A percentile compares a stretch with the other conserved stretches of the same genome.
These are phyloP conservation scores for Thalassiosira pacifica DNA, from an alignment of 352 stramenopile species.

Conservation along the genomic window DNA sequence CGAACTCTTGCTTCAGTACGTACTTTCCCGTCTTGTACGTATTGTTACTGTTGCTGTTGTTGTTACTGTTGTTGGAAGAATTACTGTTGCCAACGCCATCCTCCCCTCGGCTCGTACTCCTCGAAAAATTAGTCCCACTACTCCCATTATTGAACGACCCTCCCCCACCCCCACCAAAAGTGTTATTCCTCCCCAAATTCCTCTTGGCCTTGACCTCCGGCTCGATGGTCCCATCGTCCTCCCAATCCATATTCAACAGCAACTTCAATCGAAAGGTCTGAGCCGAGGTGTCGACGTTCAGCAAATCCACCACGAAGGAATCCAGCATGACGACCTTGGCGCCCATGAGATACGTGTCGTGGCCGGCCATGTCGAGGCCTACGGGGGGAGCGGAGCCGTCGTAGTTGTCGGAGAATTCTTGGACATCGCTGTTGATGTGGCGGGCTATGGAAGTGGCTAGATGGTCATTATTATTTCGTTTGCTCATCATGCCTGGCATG, in stretches of 20 bases:
- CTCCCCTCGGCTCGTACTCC: too few species aligned
- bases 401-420: not conserved
- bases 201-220: conserved; percentile 48
- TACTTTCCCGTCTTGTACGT: conserved; percentile 55
- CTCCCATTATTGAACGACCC: too few species aligned
- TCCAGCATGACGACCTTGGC: conserved; percentile 53
- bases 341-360: conserved; percentile 47
- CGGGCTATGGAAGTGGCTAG: too few species aligned
- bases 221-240: conserved; percentile 56
- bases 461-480: too few species aligned
- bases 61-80: too few species aligned
- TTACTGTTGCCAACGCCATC: too few species aligned
- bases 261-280: conserved; percentile 54
- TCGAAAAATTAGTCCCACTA: not conserved
- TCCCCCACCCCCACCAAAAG: too few species aligned
- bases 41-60: too few species aligned
- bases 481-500: too few species aligned
- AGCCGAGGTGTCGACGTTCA: conserved; percentile 46
- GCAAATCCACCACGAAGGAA: conserved; percentile 49
- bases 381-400: conserved; percentile 22
- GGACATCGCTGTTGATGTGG: not conserved
- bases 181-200: conserved; percentile 19
- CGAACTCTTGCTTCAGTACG: conserved; percentile 19
- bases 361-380: conserved; percentile 51
- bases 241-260: conserved; percentile 58